These are phyloP conservation scores for Erysimum cheiri DNA, from an alignment of 441 rosid genomes.

Conservation along the genomic window DNA sequence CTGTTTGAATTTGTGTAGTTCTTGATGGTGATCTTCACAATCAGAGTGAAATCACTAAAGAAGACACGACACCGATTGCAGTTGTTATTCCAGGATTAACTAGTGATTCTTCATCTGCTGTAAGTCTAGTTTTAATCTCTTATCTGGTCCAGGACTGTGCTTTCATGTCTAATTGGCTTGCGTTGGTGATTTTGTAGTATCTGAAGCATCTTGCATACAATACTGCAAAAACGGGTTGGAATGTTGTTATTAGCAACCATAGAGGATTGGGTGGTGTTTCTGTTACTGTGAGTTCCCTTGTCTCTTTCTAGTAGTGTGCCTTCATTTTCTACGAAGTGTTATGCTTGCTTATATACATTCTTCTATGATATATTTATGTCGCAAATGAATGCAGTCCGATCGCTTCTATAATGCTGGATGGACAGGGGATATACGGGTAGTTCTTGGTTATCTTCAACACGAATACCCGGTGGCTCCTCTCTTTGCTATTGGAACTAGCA, in stretches of 20 bases:
- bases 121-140: constrained; percentile 45
- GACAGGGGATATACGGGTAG: constrained; percentile 72
- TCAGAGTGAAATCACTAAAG: constrained; percentile 49
- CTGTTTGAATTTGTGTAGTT: constrained; percentile 47
- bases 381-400: constrained; percentile 68
- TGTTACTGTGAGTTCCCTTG: constrained; percentile 66
- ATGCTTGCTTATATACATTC: not conserved
- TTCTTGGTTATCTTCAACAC: constrained; percentile 60
- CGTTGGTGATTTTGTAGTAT: constrained; percentile 54
- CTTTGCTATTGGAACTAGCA: constrained; percentile 86
- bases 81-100: constrained; percentile 85
- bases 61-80: constrained; percentile 67
- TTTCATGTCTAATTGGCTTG: not conserved
- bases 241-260: constrained; percentile 89
- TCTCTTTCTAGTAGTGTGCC: not conserved
- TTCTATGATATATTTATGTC: not conserved
- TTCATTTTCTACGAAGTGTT: not conserved
- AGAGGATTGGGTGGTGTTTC: constrained; percentile 88
- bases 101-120: constrained; percentile 79
- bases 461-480: constrained; percentile 76
- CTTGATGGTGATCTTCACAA: constrained; percentile 38
- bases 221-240: constrained; percentile 70
- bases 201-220: constrained; percentile 69
- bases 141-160: not conserved
- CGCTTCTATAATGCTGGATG: constrained; percentile 91